A percentile compares a stretch with the other conserved stretches of the same genome.
These are phyloP conservation scores for Myxozyma neglecta DNA, from an alignment of 805 yeast species.

Conservation along the genomic window DNA sequence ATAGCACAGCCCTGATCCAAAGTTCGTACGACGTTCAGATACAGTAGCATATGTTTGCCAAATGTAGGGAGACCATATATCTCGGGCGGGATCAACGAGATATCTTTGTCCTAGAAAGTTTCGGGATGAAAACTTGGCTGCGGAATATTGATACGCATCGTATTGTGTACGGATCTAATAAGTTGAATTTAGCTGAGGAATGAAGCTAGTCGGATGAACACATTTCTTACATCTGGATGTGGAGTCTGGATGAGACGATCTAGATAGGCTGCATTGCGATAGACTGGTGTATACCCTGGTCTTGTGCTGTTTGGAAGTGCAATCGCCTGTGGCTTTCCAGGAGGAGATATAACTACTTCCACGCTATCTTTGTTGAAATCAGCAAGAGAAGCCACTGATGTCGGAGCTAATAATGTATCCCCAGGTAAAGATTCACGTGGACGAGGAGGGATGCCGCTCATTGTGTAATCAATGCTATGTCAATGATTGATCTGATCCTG, in stretches of 20 bases:
- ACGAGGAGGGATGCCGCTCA: conserved; percentile 12
- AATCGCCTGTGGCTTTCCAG: conserved; percentile 41
- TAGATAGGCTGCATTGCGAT: conserved; percentile 47
- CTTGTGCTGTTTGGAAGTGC: conserved; percentile 45
- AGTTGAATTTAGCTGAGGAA: not conserved
- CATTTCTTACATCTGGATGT: conserved; percentile 38
- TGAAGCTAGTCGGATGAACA: not conserved
- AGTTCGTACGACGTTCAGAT: conserved; percentile 45
- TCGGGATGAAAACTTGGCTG: conserved; percentile 34
- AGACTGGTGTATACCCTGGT: conserved; percentile 54
- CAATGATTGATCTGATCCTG: no score
- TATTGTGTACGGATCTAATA: conserved; percentile 43
- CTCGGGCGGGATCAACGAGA: conserved; percentile 40
- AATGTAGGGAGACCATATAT: conserved; percentile 47
- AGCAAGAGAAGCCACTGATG: not conserved
- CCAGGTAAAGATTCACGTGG: conserved; percentile 10
- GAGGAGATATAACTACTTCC: conserved; percentile 4
- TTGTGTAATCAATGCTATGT: not conserved
- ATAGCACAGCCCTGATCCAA: conserved; percentile 58
- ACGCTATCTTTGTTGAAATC: conserved; percentile 24
- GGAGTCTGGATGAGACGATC: conserved; percentile 38
- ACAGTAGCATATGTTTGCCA: conserved; percentile 48
- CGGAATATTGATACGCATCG: conserved; percentile 41
- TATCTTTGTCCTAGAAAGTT: conserved; percentile 45
- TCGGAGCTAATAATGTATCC: conserved; percentile 16